phyloP scores from a whole-genome alignment of 306 rosid genomes.

The Sindora glabra region DNA sequence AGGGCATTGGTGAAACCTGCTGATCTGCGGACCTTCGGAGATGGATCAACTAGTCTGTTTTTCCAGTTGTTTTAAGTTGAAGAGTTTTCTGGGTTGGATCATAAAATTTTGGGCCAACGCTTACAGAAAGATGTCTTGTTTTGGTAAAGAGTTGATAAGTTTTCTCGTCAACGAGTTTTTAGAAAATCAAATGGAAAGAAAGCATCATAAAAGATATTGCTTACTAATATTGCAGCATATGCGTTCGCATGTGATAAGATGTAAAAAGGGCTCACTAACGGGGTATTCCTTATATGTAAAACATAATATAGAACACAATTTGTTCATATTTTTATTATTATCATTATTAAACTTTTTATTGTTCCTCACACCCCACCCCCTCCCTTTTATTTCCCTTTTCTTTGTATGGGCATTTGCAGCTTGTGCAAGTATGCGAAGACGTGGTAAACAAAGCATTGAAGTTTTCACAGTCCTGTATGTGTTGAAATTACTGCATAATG shows the following conservation, averaged over 20 bases:
- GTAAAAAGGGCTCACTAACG: conserved; percentile 3
- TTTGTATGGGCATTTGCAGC: too few species aligned
- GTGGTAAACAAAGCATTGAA: too few species aligned
- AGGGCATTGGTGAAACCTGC: conserved; percentile 72
- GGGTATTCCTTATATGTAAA: neutral
- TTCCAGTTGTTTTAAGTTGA: conserved; percentile 52
- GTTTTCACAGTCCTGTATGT: too few species aligned
- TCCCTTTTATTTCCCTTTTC: too few species aligned
- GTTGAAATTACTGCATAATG: too few species aligned
- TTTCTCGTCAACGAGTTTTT: conserved; percentile 4
- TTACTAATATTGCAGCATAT: neutral
- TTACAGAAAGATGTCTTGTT: conserved; percentile 9
- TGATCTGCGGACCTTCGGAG: conserved; percentile 67
- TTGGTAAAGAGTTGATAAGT: neutral
- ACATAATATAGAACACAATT: neutral
- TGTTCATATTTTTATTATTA: conserved; percentile 8
- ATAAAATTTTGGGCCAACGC: conserved; percentile 15
- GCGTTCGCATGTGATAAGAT: conserved; percentile 13
- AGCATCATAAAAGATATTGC: neutral
- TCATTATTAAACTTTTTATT: too few species aligned
- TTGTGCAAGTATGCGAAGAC: too few species aligned
- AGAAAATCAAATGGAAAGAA: conserved; percentile 12
- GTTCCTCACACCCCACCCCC: too few species aligned
- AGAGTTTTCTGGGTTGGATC: conserved; percentile 6
- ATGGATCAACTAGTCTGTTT: conserved; percentile 81